Conservation (phyloP, 1,284 basidiomycete species). For the Wolfiporia cocos region DNA sequence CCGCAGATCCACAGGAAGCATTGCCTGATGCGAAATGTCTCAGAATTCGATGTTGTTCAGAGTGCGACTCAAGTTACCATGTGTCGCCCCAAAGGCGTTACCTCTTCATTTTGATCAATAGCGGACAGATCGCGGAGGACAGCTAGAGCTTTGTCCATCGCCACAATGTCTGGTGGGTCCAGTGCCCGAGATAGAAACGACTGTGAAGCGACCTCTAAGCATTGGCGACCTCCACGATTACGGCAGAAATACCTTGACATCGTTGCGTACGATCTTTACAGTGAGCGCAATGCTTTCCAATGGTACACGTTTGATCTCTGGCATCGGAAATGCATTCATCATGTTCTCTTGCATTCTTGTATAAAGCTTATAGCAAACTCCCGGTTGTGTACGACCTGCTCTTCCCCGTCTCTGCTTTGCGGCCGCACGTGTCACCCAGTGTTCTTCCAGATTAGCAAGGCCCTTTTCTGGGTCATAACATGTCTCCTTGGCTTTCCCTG, state of each 20-base stretch:
- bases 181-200: slow-evolving; percentile 71
- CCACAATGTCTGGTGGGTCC: slow-evolving; percentile 73
- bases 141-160: slow-evolving; percentile 76
- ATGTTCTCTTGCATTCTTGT: slow-evolving; percentile 67
- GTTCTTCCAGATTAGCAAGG: slow-evolving; percentile 74
- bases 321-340: slow-evolving; percentile 73
- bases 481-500: slow-evolving; percentile 88
- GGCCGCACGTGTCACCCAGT: slow-evolving; percentile 78
- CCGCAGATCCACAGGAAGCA: slow-evolving; percentile 85
- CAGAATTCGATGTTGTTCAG: slow-evolving; percentile 7
- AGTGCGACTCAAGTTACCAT: slow-evolving; percentile 42
- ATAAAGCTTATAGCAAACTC: slow-evolving; percentile 82
- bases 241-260: slow-evolving; percentile 81
- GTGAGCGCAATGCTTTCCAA: slow-evolving; percentile 80
- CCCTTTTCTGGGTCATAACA: slow-evolving; percentile 76
- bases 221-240: too few species aligned
- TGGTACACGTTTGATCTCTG: slow-evolving; percentile 89
- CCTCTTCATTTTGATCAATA: slow-evolving; percentile 50
- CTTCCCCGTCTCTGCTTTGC: slow-evolving; percentile 84
- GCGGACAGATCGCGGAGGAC: slow-evolving; percentile 80
- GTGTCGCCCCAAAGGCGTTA: slow-evolving; percentile 84
- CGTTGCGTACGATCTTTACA: slow-evolving; percentile 79
- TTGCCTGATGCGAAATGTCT: slow-evolving; percentile 41
- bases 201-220: too few species aligned
- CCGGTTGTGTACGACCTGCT: slow-evolving; percentile 85